Base-by-base conservation (phyloP, 805 yeast species). In the Lipomyces chichibuensis region DNA sequence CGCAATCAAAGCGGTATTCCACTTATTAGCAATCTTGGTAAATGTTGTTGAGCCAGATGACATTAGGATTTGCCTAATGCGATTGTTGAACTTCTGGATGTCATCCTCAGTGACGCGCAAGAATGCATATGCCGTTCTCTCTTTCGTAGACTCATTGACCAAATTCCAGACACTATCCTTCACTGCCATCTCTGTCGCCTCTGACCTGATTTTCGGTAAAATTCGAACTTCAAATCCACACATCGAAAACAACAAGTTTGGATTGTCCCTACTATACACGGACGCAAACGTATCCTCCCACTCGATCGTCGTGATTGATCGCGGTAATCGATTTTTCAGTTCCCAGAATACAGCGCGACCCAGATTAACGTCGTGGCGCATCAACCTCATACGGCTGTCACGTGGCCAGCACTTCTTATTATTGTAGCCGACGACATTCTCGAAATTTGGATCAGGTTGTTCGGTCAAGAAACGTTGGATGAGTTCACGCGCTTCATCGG, bases 341-440 rank as follows among this genome's bases (percentile, higher is more conserved):
- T 95, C 98, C 97, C 97, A 92, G 75, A 89, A 91, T 0, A 88
- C 89, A 0, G 98, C 98, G 65, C 95, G 82, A 1, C 98, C 99
- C 5, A 95, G 81, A 71, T 92, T 90, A 3, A 94, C 98, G 79
- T 95, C 99, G 66, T 88, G 89, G 56, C 97, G 83, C 87, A 93
- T 88, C 60, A 95, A 79, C 71, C 92, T 85, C 98, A 95, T 95
- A 66, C 98, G 84, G 25, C 88, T 81, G 75, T 95, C 98, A 57
- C 90, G 81, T 2, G 99, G 97, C 99, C 99, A 95, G 75, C 98
- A 92, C 60, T 87, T 87, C 72, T 90, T 89, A 72, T 92, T 94
- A 74, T 90, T 90, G 77, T 92, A 94, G 0, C 96, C 96, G 46
- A 90, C 86, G 6, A 88, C 87, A 72, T 88, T 90, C 74, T 90